Base-by-base conservation (phyloP, 129 eudicot species). In the Flaveria trinervia region DNA sequence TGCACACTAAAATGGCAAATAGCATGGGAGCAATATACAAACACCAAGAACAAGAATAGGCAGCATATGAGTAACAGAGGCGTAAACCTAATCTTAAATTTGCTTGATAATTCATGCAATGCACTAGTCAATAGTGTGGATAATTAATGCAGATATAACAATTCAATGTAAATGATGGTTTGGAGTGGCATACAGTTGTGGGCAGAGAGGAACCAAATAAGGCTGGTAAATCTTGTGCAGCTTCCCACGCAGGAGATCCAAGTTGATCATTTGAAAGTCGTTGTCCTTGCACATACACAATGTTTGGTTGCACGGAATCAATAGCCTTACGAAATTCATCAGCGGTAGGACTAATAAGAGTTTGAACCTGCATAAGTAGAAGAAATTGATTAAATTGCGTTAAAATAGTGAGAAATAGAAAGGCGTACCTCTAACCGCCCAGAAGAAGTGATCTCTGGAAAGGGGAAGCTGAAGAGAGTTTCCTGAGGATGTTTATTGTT, bases 391-490 rank as follows among this genome's bases (percentile, higher is more conserved):
- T 20, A 20, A 10, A 57, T 57, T 8, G 23, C 6, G 10, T 59
- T 60, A 48, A 9, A 41, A 45, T 54, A 76, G 65, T 18, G 23
- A 7, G n/a, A 41, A n/a, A 25, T 0, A 66, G 22, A 36, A 36
- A 46, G n/a, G 55, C 36, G n/a, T 80, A 93, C 98, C 98, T 93
- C 98, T 51, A 93, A 80, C 52, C 97, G 98, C 64, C 98, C 96
- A 1, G 96, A 90, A 56, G 98, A 93, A 45, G 72, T 84, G 81
- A 94, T 84, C 59, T 85, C 88, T 1, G 99, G 97, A 71, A 89
- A 87, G 12, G 96, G 96, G 77, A 85, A 91, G 54, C 80, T 81
- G 10, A 16, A 56, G 70, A 30, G 76, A 30, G 68, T 60, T 52
- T 70, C 68, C 14, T 61, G 20, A 52, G 68, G 85, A 74, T 36